These are phyloP conservation scores for Ceratocystis ficicola DNA, from an alignment of 2,329 filamentous ascomycete genomes.

Conservation along the genomic window DNA sequence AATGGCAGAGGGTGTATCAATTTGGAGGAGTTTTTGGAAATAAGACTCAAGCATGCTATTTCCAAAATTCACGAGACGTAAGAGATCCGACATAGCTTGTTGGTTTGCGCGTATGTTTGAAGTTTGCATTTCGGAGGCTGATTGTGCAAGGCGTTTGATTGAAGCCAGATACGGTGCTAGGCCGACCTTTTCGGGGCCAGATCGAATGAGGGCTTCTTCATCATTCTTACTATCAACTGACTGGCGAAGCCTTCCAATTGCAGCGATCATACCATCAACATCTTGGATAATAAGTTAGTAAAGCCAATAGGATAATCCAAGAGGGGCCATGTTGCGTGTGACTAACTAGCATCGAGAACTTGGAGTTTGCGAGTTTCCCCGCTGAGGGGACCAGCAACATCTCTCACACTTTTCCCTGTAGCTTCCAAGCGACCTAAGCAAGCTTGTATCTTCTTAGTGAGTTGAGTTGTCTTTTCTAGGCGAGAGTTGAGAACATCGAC, in stretches of 20 bases:
- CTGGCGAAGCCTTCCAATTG: constrained; percentile 78
- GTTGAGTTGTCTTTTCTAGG: constrained; percentile 80
- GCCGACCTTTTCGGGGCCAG: constrained; percentile 72
- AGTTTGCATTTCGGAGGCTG: constrained; percentile 69
- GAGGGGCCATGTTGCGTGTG: neutral
- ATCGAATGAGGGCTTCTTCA: constrained; percentile 82
- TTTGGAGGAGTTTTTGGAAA: constrained; percentile 63
- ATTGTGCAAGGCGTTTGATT: constrained; percentile 75
- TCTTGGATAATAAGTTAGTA: constrained; percentile 38
- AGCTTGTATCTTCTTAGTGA: constrained; percentile 91
- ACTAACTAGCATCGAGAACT: constrained; percentile 65
- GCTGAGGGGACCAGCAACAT: constrained; percentile 84
- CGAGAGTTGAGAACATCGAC: constrained; percentile 59
- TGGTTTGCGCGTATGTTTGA: constrained; percentile 92
- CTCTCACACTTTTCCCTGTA: constrained; percentile 79
- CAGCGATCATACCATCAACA: constrained; percentile 71
- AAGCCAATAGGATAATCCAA: neutral
- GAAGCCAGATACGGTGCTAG: constrained; percentile 77
- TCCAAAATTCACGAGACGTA: constrained; percentile 62
- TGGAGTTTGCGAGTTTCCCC: constrained; percentile 85
- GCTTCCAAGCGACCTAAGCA: constrained; percentile 73
- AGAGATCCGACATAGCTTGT: constrained; percentile 70
- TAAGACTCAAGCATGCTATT: constrained; percentile 73
- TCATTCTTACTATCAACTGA: constrained; percentile 86
- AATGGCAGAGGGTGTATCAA: constrained; percentile 64